Evolutionary conservation across 371 early-diverging fungal species (phyloP).

Genomic region (Funneliformis caledonium): DNA sequence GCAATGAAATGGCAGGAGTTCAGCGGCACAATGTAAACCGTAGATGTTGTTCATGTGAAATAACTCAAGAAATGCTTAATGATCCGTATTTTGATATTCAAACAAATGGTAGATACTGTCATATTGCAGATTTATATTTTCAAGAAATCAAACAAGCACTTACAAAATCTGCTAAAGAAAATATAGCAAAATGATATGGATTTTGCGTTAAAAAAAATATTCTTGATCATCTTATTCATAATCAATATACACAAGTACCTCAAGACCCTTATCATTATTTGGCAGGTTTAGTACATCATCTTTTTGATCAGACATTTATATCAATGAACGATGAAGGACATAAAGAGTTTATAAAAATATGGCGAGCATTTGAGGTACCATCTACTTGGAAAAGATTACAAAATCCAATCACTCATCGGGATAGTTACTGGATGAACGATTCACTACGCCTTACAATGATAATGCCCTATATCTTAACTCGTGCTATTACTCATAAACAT

Average conservation of each 20-base stretch:
- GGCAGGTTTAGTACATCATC: no score
- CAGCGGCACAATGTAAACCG: not conserved
- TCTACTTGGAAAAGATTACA: not conserved
- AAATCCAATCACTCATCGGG: not conserved
- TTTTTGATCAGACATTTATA: not conserved
- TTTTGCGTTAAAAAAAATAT: not conserved
- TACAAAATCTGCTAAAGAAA: not conserved
- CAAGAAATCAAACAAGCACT: not conserved
- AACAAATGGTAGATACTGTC: not conserved
- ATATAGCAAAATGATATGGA: not conserved
- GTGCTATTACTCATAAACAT: not conserved
- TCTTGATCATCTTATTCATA: not conserved
- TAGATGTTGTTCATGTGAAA: not conserved
- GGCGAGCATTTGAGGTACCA: not conserved
- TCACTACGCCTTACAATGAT: not conserved
- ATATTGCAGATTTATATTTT: not conserved
- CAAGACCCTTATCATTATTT: not conserved
- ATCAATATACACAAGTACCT: not conserved
- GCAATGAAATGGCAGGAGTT: not conserved
- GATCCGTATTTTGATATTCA: no score
- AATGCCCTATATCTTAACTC: not conserved
- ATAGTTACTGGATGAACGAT: not conserved
- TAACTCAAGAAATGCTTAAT: not conserved
- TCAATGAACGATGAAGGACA: not conserved
- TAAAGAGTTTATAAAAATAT: not conserved